Conservation (phyloP, 2,329 filamentous ascomycete genomes). For the Talaromyces sp. region DNA sequence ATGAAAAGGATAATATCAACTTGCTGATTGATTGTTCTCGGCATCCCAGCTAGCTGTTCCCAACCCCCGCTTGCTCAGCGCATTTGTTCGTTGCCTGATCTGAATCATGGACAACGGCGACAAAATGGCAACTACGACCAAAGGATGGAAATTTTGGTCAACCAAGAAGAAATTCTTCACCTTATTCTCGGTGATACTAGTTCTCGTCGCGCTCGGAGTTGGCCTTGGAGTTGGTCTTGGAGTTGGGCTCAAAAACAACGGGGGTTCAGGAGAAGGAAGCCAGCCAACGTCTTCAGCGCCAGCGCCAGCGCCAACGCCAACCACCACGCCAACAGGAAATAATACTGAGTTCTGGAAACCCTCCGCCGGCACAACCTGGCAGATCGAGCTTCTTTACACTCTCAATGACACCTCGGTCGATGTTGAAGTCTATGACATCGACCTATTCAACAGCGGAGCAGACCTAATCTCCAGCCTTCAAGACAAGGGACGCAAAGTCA, state of each 20-base stretch:
- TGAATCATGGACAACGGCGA: neutral
- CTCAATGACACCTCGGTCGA: constrained; percentile 44
- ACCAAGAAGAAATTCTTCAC: constrained; percentile 30
- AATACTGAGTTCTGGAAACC: constrained; percentile 49
- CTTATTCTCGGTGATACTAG: constrained; percentile 17
- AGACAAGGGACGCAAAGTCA: constrained; percentile 53
- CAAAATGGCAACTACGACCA: neutral
- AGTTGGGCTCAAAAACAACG: constrained; percentile 45
- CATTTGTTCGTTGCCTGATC: neutral
- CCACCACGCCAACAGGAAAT: constrained; percentile 8
- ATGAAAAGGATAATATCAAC: neutral
- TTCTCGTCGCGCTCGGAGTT: constrained; percentile 47
- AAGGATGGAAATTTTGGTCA: constrained; percentile 8
- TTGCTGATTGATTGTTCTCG: neutral
- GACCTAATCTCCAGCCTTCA: constrained; percentile 48
- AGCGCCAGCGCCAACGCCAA: constrained; percentile 11
- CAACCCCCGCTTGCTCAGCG: neutral
- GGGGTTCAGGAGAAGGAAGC: constrained; percentile 21
- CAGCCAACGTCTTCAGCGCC: constrained; percentile 17
- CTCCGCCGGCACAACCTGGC: constrained; percentile 51
- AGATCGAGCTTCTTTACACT: constrained; percentile 53
- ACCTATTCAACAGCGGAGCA: constrained; percentile 52
- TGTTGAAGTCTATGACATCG: constrained; percentile 58
- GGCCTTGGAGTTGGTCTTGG: constrained; percentile 57
- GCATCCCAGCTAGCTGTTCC: neutral